Evolutionary conservation across 2,329 filamentous ascomycete species (phyloP).

Genomic region (Exophiala mesophila): DNA sequence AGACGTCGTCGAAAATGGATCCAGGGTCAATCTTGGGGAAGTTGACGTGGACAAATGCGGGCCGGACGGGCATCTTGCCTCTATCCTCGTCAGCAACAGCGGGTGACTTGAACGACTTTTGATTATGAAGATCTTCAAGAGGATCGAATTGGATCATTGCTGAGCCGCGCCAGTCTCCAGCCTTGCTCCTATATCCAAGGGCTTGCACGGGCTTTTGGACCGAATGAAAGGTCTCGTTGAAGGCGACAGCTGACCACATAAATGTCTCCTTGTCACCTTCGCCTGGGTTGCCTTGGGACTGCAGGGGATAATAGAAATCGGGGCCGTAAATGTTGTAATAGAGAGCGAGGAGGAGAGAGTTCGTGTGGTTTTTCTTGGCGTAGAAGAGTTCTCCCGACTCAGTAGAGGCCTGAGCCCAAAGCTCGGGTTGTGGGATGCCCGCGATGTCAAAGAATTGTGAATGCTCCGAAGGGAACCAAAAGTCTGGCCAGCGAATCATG

Average conservation of each 20-base stretch:
- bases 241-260: conserved; percentile 39
- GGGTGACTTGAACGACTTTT: conserved; percentile 26
- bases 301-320: conserved; percentile 41
- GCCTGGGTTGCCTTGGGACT: conserved; percentile 45
- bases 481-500: conserved; percentile 56
- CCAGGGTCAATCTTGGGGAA: conserved; percentile 39
- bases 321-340: conserved; percentile 50
- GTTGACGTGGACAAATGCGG: conserved; percentile 40
- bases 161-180: conserved; percentile 32
- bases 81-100: conserved; percentile 30
- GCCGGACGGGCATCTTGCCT: conserved; percentile 25
- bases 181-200: conserved; percentile 25
- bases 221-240: conserved; percentile 39
- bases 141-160: conserved; percentile 39
- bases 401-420: conserved; percentile 32
- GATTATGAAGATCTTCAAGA: conserved; percentile 29
- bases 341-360: conserved; percentile 41
- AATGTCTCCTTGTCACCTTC: conserved; percentile 52
- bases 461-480: conserved; percentile 42
- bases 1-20: conserved; percentile 32
- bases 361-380: conserved; percentile 39
- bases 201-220: conserved; percentile 33
- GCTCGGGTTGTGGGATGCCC: conserved; percentile 30
- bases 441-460: conserved; percentile 42
- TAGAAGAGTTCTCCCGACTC: conserved; percentile 45